These are phyloP conservation scores for Penicillium sp. DNA, from an alignment of 2,329 filamentous ascomycete genomes.

Conservation along the genomic window DNA sequence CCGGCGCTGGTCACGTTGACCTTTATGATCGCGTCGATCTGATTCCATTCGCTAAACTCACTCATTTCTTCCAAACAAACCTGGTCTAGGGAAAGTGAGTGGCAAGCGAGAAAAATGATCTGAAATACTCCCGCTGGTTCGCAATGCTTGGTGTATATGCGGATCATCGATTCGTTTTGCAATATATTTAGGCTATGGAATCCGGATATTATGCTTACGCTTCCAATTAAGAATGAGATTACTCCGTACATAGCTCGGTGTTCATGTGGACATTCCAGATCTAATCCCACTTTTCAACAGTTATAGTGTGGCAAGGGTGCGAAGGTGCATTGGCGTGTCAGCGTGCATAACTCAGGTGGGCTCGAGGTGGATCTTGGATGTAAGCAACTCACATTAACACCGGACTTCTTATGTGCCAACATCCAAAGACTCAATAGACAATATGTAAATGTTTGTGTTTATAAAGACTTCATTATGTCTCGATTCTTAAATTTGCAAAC, in stretches of 20 bases:
- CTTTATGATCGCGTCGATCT: slow-evolving; percentile 39
- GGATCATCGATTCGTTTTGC: background rate
- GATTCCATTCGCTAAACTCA: slow-evolving; percentile 35
- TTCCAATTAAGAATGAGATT: background rate
- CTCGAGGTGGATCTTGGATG: background rate
- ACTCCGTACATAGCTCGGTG: background rate
- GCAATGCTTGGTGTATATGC: background rate
- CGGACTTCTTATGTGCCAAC: background rate
- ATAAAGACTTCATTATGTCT: background rate
- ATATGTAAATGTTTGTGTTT: background rate
- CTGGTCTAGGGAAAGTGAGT: background rate
- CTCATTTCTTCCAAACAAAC: slow-evolving; percentile 22
- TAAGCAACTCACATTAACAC: background rate
- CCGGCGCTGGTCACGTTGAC: slow-evolving; percentile 36
- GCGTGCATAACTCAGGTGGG: background rate
- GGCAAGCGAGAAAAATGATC: background rate
- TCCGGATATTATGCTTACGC: background rate
- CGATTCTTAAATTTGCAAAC: background rate
- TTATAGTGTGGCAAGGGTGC: background rate
- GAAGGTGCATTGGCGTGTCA: too few relatives aligned
- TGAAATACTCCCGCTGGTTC: background rate
- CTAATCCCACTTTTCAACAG: background rate
- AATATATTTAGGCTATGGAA: background rate
- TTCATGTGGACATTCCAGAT: too few relatives aligned
- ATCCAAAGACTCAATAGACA: background rate